Conservation (phyloP, 148 eudicot species). For the Gaultheria prostrata region DNA sequence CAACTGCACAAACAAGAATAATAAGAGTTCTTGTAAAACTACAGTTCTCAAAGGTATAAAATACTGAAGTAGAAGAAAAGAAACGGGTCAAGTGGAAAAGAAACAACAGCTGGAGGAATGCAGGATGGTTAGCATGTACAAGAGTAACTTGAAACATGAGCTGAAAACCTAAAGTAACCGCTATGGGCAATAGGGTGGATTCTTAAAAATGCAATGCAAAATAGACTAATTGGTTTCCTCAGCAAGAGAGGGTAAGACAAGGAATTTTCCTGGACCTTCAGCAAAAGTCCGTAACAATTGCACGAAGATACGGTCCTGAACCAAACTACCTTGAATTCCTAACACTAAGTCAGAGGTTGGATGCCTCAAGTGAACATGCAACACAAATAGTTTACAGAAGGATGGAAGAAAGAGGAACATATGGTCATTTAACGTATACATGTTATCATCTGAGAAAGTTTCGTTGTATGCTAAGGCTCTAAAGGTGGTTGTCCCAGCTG, state of each 20-base stretch:
- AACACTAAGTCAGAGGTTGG: not conserved
- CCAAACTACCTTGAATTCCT: not conserved
- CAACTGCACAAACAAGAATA: constrained; percentile 49
- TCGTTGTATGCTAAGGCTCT: not conserved
- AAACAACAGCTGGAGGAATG: not conserved
- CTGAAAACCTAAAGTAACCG: not conserved
- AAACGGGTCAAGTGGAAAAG: not conserved
- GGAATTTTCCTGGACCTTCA: not conserved
- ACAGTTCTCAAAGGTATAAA: not conserved
- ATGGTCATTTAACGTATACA: not conserved
- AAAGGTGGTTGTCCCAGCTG: not conserved
- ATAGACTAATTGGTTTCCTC: not conserved
- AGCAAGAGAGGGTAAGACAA: not conserved
- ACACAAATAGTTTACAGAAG: not conserved
- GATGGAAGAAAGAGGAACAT: not conserved
- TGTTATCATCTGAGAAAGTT: not conserved
- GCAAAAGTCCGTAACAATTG: not conserved
- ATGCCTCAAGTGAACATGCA: not conserved
- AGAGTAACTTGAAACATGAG: not conserved
- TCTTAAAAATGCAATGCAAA: not conserved
- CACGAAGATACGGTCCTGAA: not conserved
- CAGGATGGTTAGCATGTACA: not conserved
- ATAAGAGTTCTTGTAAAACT: not conserved
- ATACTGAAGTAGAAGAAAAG: not conserved
- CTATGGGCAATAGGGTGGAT: not conserved